Percentiles rank a stretch among this genome's conserved stretches.
These are phyloP conservation scores for Naganishia vishniacii DNA, from an alignment of 768 basidiomycete genomes.

Conservation along the genomic window DNA sequence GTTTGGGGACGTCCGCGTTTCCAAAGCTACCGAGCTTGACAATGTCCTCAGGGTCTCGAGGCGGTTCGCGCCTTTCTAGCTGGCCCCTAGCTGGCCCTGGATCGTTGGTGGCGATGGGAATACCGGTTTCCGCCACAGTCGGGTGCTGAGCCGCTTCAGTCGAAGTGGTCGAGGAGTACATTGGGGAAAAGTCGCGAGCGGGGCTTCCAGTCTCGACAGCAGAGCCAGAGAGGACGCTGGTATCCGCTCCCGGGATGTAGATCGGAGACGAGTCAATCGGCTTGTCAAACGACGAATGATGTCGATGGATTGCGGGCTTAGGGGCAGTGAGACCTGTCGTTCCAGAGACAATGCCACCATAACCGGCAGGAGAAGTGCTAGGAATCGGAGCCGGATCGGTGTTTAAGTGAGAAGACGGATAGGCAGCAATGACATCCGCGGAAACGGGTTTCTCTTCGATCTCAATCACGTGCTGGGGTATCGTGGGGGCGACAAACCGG, in stretches of 20 bases:
- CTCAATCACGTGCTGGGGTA: conserved; percentile 19
- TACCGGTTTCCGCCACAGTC: conserved; percentile 28
- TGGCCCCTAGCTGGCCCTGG: conserved; percentile 24
- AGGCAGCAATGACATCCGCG: conserved; percentile 24
- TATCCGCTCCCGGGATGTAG: background rate
- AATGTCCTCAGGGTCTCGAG: conserved; percentile 6
- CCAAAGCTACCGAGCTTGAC: conserved; percentile 28
- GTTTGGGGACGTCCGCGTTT: background rate
- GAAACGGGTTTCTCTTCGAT: conserved; percentile 9
- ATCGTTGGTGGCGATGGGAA: conserved; percentile 11
- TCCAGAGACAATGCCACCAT: background rate
- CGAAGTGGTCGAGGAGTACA: background rate
- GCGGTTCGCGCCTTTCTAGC: conserved; percentile 16
- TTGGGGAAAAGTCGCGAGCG: background rate
- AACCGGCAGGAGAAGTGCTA: background rate
- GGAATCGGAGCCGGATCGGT: conserved; percentile 22
- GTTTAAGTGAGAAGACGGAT: conserved; percentile 29
- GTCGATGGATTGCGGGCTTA: background rate
- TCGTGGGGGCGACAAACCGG: background rate
- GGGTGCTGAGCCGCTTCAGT: conserved; percentile 10
- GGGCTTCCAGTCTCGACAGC: conserved; percentile 5
- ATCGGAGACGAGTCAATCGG: conserved; percentile 5
- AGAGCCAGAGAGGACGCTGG: conserved; percentile 1
- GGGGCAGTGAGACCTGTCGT: background rate
- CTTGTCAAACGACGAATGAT: background rate